A percentile compares a stretch with the other conserved stretches of the same genome.
Conservation (phyloP, 1,284 basidiomycete genomes). For the Ganoderma sinense region DNA sequence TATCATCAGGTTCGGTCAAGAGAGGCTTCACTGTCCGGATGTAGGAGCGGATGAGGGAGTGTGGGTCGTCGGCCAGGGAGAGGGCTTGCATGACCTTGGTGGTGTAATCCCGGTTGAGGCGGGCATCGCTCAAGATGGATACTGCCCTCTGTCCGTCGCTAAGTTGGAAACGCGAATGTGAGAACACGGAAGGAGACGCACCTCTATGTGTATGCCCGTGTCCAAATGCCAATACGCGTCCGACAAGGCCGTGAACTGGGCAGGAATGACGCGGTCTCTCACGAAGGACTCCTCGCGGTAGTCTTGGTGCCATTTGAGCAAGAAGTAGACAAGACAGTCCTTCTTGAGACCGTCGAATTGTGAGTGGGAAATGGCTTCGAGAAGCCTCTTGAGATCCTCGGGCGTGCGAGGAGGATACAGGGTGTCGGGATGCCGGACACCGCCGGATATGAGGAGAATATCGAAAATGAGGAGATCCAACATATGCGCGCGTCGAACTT, state of each 20-base stretch:
- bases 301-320: constrained; percentile 79
- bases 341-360: constrained; percentile 78
- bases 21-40: constrained; percentile 74
- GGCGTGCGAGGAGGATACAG: constrained; percentile 75
- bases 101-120: constrained; percentile 74
- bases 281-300: constrained; percentile 63
- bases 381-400: constrained; percentile 56
- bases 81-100: constrained; percentile 79
- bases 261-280: constrained; percentile 65
- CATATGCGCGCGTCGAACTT: constrained; percentile 65
- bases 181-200: constrained; percentile 45
- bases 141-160: constrained; percentile 60
- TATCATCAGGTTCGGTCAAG: constrained; percentile 69
- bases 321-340: constrained; percentile 78
- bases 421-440: constrained; percentile 59
- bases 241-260: constrained; percentile 73
- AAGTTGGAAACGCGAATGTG: constrained; percentile 7
- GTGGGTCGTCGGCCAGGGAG: constrained; percentile 56
- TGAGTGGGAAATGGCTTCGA: constrained; percentile 66
- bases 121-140: constrained; percentile 73
- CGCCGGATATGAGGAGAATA: constrained; percentile 70
- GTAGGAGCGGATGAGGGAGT: constrained; percentile 68
- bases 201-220: constrained; percentile 64
- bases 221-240: constrained; percentile 86
- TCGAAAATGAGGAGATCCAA: constrained; percentile 76